Evolutionary conservation across 805 yeast genomes (phyloP).

Genomic region (Saturnispora diversa): DNA sequence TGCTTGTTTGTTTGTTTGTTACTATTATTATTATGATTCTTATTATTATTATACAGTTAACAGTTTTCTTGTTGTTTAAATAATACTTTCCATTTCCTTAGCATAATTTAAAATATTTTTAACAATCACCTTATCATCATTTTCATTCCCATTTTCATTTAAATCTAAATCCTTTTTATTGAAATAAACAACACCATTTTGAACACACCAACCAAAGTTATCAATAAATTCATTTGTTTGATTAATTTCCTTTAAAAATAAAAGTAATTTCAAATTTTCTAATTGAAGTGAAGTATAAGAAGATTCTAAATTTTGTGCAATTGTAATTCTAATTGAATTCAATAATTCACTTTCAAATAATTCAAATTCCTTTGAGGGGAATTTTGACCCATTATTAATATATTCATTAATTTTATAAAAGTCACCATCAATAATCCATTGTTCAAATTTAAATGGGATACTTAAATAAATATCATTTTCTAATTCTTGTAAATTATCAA

Average conservation of each 20-base stretch:
- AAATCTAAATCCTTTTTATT: constrained; percentile 16
- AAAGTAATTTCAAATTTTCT: constrained; percentile 70
- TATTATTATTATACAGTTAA: background rate
- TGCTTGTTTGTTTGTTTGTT: too few species aligned
- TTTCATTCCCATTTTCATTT: constrained; percentile 17
- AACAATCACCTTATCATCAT: constrained; percentile 43
- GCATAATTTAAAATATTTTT: constrained; percentile 80
- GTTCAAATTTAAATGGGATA: constrained; percentile 84
- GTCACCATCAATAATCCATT: constrained; percentile 94
- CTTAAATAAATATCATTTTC: constrained; percentile 65
- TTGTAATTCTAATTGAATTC: constrained; percentile 75
- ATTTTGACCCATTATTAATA: constrained; percentile 40
- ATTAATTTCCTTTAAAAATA: constrained; percentile 50
- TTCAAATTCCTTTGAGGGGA: constrained; percentile 67
- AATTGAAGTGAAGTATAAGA: constrained; percentile 73
- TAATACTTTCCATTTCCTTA: constrained; percentile 84
- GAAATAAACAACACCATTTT: constrained; percentile 44
- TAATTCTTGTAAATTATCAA: constrained; percentile 45
- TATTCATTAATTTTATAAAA: constrained; percentile 86
- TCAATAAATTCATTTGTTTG: constrained; percentile 50
- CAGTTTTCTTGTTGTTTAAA: constrained; percentile 33
- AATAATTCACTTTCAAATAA: constrained; percentile 70
- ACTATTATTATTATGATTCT: too few species aligned
- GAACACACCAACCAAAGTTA: constrained; percentile 51
- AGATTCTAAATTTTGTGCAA: constrained; percentile 73